A percentile compares a stretch with the other conserved stretches of the same genome.
Conservation (phyloP, 2,329 filamentous ascomycete species). For the Aspergillus luchuensis region DNA sequence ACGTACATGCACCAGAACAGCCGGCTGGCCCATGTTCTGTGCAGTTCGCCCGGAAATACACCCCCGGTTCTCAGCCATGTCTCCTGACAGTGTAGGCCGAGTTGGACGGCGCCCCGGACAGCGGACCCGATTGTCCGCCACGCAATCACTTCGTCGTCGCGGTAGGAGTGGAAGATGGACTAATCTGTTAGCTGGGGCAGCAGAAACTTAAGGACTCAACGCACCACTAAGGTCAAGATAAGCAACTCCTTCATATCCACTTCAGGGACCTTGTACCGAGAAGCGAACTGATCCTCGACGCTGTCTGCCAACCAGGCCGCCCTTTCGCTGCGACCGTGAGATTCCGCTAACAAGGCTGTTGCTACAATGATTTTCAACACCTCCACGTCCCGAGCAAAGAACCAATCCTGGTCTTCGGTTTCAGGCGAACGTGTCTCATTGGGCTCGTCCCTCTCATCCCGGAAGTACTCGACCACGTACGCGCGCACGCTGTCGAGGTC, state of each 20-base stretch:
- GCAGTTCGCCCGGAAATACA: constrained; percentile 40
- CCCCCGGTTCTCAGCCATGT: constrained; percentile 42
- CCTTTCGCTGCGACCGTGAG: constrained; percentile 70
- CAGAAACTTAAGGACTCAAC: not conserved
- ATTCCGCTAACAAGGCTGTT: constrained; percentile 72
- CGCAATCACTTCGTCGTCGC: constrained; percentile 53
- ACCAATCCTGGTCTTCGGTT: constrained; percentile 36
- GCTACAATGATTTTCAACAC: constrained; percentile 80
- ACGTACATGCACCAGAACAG: constrained; percentile 57
- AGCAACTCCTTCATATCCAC: constrained; percentile 44
- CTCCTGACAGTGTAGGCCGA: constrained; percentile 52
- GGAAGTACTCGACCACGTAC: constrained; percentile 32
- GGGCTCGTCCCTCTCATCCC: constrained; percentile 3
- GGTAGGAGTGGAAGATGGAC: constrained; percentile 45
- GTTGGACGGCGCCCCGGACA: constrained; percentile 50
- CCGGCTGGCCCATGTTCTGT: constrained; percentile 38
- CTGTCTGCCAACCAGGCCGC: constrained; percentile 37
- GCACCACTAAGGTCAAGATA: constrained; percentile 35
- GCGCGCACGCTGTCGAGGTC: constrained; percentile 69
- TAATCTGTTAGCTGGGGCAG: constrained; percentile 9
- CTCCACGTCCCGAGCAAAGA: constrained; percentile 56
- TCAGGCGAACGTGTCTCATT: not conserved
- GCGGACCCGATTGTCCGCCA: constrained; percentile 54
- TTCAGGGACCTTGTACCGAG: constrained; percentile 36
- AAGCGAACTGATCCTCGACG: constrained; percentile 39